Conservation (phyloP, 2,329 filamentous ascomycete genomes). For the Tolypocladium capitatum region DNA sequence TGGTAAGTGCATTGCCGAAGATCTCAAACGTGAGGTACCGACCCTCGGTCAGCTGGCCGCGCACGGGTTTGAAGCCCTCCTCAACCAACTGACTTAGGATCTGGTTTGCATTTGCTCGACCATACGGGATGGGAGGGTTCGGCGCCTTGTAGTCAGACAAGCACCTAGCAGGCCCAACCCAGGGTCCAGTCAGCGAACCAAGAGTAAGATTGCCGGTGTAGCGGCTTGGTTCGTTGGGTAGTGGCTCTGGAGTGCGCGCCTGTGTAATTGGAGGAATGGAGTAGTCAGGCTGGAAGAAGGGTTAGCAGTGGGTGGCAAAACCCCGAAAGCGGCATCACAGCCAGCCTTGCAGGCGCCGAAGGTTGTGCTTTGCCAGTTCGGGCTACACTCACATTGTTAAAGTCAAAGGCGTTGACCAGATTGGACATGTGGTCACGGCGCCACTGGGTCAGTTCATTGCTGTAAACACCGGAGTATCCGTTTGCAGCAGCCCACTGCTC, state of each 20-base stretch:
- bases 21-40: conserved; percentile 36
- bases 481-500: conserved; percentile 27
- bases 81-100: conserved; percentile 65
- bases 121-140: conserved; percentile 6
- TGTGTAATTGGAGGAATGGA: conserved; percentile 3
- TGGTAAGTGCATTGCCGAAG: conserved; percentile 24
- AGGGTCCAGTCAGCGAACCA: conserved; percentile 7
- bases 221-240: conserved; percentile 1
- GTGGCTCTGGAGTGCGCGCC: conserved; percentile 1
- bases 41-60: conserved; percentile 38
- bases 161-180: conserved; percentile 8
- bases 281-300: conserved; percentile 2
- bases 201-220: conserved; percentile 6
- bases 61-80: conserved; percentile 37
- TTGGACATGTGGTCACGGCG: conserved; percentile 15
- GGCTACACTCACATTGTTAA: conserved; percentile 20
- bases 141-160: conserved; percentile 3
- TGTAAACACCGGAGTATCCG: conserved; percentile 19
- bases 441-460: conserved; percentile 11
- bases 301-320: background rate
- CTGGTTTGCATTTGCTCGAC: conserved; percentile 45
- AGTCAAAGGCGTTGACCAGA: conserved; percentile 21
- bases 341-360: background rate
- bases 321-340: too few species aligned
- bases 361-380: background rate